Evolutionary conservation across 2,329 filamentous ascomycete species (phyloP), one percentile per base, ranked within the genome.

Genomic region (Talaromyces islandicus): DNA sequence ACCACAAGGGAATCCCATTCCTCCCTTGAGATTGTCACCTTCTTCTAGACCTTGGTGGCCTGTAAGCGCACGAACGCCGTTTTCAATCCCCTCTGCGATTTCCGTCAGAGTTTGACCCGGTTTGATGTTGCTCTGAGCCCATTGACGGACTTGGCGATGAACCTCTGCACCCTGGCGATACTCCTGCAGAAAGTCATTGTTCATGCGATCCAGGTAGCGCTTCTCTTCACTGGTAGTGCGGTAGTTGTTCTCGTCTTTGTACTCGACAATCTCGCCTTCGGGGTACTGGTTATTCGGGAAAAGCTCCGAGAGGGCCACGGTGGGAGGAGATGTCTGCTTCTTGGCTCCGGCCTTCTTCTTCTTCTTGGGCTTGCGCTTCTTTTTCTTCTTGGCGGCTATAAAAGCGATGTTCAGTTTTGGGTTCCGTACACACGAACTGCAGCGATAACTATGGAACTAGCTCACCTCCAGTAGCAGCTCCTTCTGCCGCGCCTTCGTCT

Each of bases 1-100:
- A 57, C 91, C 91, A 24, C 88, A 91, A 5, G 91, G 91, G 77
- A 96, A 96, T 4, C 90, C 91, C 83, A 95, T 90, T 59, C 91
- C 91, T 32, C 86, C 90, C 69, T 86, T 85, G 64, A 92, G 78
- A 58, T 86, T 87, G 68, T 95, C 91, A 5, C 91, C 91, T 68
- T 92, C 88, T 63, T 88, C 83, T 50, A 94, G 76, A 7, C 90
- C 91, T 66, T 84, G 80, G 72, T 95, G 90, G 6, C 89, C 91
- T 2, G 88, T 88, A 64, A 95, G 75, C 32, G 88, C 85, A 64
- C 91, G 85, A 38, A 94, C 90, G 56, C 89, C 84, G 71, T 93
- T 85, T 74, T 95, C 91, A 67, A 96, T 95, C n/a, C 87, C 88
- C 71, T 93, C 88, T 9, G 90, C 90, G 66, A 95, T 93, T 73